phyloP scores from a whole-genome alignment of 2,329 filamentous ascomycete genomes.

The Verticillium albo-atrum region DNA sequence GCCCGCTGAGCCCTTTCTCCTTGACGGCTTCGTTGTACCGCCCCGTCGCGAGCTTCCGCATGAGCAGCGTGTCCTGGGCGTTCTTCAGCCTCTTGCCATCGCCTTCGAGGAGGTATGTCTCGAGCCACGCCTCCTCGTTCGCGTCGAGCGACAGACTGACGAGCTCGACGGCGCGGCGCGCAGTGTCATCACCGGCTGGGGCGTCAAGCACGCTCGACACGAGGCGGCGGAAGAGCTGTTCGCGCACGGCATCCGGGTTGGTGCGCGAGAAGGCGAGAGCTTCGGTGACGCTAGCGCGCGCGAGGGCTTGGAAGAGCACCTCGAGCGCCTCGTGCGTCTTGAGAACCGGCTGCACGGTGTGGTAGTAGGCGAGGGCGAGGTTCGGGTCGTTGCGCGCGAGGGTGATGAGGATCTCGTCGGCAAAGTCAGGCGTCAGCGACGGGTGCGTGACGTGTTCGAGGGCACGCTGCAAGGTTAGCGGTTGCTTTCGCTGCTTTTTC shows the following conservation, averaged over 20 bases:
- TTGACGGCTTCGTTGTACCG: constrained; percentile 44
- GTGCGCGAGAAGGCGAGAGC: constrained; percentile 69
- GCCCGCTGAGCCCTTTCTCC: constrained; percentile 36
- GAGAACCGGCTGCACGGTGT: constrained; percentile 70
- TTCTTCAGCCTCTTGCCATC: constrained; percentile 60
- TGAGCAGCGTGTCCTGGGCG: constrained; percentile 69
- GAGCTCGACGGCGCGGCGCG: constrained; percentile 61
- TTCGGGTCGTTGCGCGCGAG: constrained; percentile 62
- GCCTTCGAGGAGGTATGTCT: constrained; percentile 60
- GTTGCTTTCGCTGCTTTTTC: background rate
- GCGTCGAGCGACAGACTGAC: constrained; percentile 67
- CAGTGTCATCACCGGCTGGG: constrained; percentile 30
- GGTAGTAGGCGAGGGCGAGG: constrained; percentile 73
- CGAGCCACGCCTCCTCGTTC: constrained; percentile 71
- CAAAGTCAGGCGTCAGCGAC: constrained; percentile 73
- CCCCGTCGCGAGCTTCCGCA: constrained; percentile 67
- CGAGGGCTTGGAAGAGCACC: constrained; percentile 66
- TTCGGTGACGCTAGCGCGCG: constrained; percentile 63
- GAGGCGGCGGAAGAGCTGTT: constrained; percentile 62
- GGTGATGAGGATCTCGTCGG: constrained; percentile 72
- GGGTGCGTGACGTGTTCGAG: constrained; percentile 76
- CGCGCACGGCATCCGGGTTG: constrained; percentile 57
- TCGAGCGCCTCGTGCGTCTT: constrained; percentile 56
- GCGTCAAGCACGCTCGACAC: constrained; percentile 52
- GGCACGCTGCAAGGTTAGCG: constrained; percentile 44